Percentiles rank a stretch among this genome's conserved stretches.
These are phyloP conservation scores for Linum lewisii DNA, from an alignment of 345 rosid species.

Conservation along the genomic window DNA sequence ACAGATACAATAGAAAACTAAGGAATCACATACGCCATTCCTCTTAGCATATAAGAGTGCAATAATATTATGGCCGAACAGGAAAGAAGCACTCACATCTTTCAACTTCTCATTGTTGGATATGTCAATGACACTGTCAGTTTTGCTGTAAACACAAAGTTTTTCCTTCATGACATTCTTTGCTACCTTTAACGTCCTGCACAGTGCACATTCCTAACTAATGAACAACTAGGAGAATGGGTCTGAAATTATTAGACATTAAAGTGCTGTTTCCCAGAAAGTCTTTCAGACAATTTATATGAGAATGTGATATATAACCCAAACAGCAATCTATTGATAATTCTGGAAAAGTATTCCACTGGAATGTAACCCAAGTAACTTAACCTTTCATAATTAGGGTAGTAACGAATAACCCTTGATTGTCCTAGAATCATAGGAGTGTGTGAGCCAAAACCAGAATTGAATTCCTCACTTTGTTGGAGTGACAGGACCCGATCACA, in stretches of 20 bases:
- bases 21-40: neutral
- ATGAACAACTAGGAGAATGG: constrained; percentile 5
- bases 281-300: constrained; percentile 1
- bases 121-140: constrained; percentile 50
- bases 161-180: constrained; percentile 70
- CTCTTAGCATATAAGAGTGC: neutral
- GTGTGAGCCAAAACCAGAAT: constrained; percentile 94
- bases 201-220: constrained; percentile 13
- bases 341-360: too few species aligned
- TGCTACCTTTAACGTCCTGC: constrained; percentile 64
- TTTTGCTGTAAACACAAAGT: constrained; percentile 51
- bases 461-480: constrained; percentile 72
- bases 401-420: constrained; percentile 79
- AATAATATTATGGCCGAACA: neutral
- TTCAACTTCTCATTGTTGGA: constrained; percentile 56
- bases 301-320: constrained; percentile 1
- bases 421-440: constrained; percentile 92
- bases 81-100: constrained; percentile 38
- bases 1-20: too few species aligned
- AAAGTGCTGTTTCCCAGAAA: too few species aligned
- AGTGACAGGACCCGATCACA: constrained; percentile 4
- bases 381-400: constrained; percentile 69
- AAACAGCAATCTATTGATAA: constrained; percentile 10
- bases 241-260: neutral
- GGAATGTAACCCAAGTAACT: too few species aligned